Evolutionary conservation across 2,329 filamentous ascomycete genomes (phyloP).

Genomic region (Diplodia scrobiculata): DNA sequence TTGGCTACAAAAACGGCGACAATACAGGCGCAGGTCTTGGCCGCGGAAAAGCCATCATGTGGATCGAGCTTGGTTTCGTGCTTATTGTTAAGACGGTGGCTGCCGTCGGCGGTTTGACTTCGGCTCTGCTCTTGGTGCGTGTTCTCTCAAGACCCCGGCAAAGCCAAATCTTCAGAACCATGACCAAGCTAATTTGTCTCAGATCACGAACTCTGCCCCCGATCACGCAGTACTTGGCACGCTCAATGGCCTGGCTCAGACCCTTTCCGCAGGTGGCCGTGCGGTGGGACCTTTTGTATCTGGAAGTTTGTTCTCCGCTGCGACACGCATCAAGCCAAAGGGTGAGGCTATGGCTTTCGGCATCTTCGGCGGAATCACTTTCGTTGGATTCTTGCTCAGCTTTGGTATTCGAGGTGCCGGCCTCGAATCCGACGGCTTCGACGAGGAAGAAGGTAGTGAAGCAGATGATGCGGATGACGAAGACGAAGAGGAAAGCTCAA

Average conservation of each 20-base stretch:
- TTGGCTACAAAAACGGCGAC: constrained; percentile 71
- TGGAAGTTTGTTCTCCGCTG: constrained; percentile 80
- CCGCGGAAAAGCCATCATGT: constrained; percentile 69
- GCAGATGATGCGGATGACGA: constrained; percentile 47
- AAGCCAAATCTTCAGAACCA: constrained; percentile 19
- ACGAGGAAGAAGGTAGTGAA: constrained; percentile 46
- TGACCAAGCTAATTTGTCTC: constrained; percentile 17
- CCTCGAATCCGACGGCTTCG: constrained; percentile 62
- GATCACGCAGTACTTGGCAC: constrained; percentile 84
- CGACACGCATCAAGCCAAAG: constrained; percentile 71
- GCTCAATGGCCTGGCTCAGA: constrained; percentile 91
- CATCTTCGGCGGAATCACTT: constrained; percentile 78
- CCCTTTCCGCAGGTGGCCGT: constrained; percentile 84
- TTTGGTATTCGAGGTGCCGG: constrained; percentile 70
- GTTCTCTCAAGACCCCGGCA: background rate
- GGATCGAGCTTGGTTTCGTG: constrained; percentile 75
- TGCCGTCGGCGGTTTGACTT: constrained; percentile 84
- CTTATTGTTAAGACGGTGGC: constrained; percentile 88
- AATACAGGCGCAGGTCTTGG: constrained; percentile 55
- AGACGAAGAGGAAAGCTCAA: constrained; percentile 36
- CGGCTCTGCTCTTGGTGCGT: constrained; percentile 80
- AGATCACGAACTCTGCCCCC: constrained; percentile 93
- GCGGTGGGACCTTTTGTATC: constrained; percentile 87
- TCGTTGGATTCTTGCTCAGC: constrained; percentile 77
- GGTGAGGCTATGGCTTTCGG: constrained; percentile 86